Conservation (phyloP, 2,329 filamentous ascomycete species). For the Drechmeria coniospora region DNA sequence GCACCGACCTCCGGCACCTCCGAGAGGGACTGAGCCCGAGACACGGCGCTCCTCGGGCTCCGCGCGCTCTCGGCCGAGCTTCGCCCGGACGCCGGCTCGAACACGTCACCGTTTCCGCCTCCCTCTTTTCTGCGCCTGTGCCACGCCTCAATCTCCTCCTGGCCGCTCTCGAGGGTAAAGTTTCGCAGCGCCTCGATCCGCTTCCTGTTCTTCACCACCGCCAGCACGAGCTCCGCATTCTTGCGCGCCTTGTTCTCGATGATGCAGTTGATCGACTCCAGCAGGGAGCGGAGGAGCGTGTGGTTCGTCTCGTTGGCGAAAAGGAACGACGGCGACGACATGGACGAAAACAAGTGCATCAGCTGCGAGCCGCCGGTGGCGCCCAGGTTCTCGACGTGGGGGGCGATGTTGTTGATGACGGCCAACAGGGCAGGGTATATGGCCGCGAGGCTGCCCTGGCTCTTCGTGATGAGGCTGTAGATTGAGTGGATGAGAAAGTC, state of each 20-base stretch:
- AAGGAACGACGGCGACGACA: slow-evolving; percentile 87
- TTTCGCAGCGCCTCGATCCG: slow-evolving; percentile 71
- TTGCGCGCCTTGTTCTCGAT: slow-evolving; percentile 75
- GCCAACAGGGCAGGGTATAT: slow-evolving; percentile 86
- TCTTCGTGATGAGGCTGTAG: slow-evolving; percentile 78
- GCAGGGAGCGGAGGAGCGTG: slow-evolving; percentile 58
- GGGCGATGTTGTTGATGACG: slow-evolving; percentile 84
- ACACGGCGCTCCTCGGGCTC: slow-evolving; percentile 32
- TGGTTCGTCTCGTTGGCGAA: slow-evolving; percentile 89
- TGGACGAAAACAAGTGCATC: slow-evolving; percentile 75
- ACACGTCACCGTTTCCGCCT: slow-evolving; percentile 30
- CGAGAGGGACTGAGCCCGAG: slow-evolving; percentile 13
- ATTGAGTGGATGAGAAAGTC: slow-evolving; percentile 94
- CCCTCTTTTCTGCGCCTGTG: slow-evolving; percentile 55
- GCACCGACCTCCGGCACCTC: slow-evolving; percentile 48
- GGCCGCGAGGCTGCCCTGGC: slow-evolving; percentile 77
- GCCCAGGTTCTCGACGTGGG: slow-evolving; percentile 66
- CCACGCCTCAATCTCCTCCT: slow-evolving; percentile 76
- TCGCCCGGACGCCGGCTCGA: slow-evolving; percentile 33
- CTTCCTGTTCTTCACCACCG: slow-evolving; percentile 64
- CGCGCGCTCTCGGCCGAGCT: slow-evolving; percentile 54
- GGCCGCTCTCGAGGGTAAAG: slow-evolving; percentile 83
- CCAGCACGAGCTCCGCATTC: slow-evolving; percentile 69
- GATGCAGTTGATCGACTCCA: slow-evolving; percentile 81
- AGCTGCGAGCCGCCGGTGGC: slow-evolving; percentile 63